Base-by-base conservation (phyloP, 345 rosid species). In the Salix arbutifolia region DNA sequence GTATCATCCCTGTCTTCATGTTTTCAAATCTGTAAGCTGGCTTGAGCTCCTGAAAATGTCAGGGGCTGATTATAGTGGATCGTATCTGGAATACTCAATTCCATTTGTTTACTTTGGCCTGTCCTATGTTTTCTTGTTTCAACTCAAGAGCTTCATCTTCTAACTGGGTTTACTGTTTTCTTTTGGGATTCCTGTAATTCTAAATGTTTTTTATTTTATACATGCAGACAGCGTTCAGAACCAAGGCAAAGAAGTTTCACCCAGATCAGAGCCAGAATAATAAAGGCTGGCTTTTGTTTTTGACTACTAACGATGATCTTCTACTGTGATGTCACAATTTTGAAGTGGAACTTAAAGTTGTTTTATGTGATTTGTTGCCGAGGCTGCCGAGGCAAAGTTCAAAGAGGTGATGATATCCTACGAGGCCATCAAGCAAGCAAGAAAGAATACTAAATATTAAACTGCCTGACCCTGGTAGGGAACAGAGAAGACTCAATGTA, bases 241-340 rank as follows among this genome's bases (percentile, higher is more conserved):
- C 81, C 37, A 93, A 92, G 83, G 98, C 98, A 53, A 85, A 85
- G 92, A 88, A 91, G 76, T 92, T 93, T 73, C 99, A 96, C 78
- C 99, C 99, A 0, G 98, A 96, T 84, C 98, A 96, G 84, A 93
- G 93, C 88, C 97, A 90, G 72, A 87, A 86, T 82, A 88, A 92
- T 83, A 96, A 91, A 91, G 93, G 99, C 90, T 72, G 66, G 79
- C 65, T 66, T 2, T 73, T 30, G 37, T 33, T 73, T 46, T 33
- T 60, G 3, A 18, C 53, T 53, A 21, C 26, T 38, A 67, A 28
- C 16, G 33, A 11, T 13, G n/a, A 37, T 23, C 64, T 33, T 60
- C 3, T 56, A 21, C 28, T 17, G 18, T 2, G 35, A 14, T 61
- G 69, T 30, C 44, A 4, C 42, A 61, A n/a, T 25, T 70, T 33